These are phyloP conservation scores for Phlebiopsis gigantea DNA, from an alignment of 768 basidiomycete species.

Conservation along the genomic window DNA sequence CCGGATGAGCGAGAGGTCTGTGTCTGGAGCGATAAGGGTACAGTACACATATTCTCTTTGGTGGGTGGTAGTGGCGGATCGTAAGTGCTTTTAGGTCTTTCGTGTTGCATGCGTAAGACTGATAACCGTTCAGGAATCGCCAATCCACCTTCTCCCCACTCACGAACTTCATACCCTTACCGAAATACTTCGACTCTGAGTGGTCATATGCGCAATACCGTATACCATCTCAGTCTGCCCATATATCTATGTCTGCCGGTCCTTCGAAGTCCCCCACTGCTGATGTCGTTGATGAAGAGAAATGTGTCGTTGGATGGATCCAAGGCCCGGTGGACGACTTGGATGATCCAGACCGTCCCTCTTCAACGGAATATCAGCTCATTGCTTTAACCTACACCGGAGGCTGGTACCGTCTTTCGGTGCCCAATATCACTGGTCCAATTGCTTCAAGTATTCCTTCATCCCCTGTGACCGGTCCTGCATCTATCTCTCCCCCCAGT, in stretches of 20 bases:
- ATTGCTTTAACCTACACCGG: constrained; percentile 83
- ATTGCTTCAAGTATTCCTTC: constrained; percentile 17
- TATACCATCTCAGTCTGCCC: constrained; percentile 79
- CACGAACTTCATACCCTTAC: constrained; percentile 74
- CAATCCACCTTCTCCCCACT: constrained; percentile 80
- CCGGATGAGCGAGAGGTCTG: constrained; percentile 83
- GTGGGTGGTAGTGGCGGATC: constrained; percentile 52
- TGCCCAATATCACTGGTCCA: constrained; percentile 39
- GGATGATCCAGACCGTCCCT: constrained; percentile 24
- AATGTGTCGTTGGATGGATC: constrained; percentile 86
- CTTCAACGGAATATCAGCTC: constrained; percentile 58
- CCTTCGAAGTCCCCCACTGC: constrained; percentile 47
- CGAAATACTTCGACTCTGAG: constrained; percentile 91
- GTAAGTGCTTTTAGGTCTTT: constrained; percentile 37
- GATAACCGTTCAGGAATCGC: constrained; percentile 56
- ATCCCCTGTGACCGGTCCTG: constrained; percentile 16
- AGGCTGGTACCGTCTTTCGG: constrained; percentile 85
- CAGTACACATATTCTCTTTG: constrained; percentile 84
- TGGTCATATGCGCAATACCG: constrained; percentile 95
- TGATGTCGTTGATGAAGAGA: constrained; percentile 75
- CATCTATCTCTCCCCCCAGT: constrained; percentile 32
- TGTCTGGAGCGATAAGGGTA: constrained; percentile 95
- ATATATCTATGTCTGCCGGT: constrained; percentile 73
- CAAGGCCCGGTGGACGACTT: constrained; percentile 36
- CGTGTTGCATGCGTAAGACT: not conserved